phyloP scores from a whole-genome alignment of 768 basidiomycete genomes.

The Termitomyces sp. region DNA sequence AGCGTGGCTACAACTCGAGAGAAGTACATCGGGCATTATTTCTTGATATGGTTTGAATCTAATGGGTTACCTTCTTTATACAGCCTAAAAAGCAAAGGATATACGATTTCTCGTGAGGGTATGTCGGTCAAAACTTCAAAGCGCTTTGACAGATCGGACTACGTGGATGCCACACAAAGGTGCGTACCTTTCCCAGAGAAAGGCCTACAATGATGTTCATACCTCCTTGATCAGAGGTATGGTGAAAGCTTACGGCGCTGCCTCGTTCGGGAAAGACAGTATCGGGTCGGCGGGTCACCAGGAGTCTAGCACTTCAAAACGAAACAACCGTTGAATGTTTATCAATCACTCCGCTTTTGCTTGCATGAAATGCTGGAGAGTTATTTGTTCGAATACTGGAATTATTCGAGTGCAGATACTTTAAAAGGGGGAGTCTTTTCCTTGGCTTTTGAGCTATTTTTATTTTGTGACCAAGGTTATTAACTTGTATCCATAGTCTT shows the following conservation, averaged over 20 bases:
- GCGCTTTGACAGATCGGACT: slow-evolving; percentile 54
- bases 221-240: slow-evolving; percentile 33
- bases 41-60: background rate
- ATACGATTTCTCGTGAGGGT: slow-evolving; percentile 52
- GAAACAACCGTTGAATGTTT: background rate
- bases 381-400: too few species aligned
- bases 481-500: background rate
- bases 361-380: too few species aligned
- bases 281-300: background rate
- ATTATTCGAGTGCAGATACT: background rate
- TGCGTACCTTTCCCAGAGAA: slow-evolving; percentile 19
- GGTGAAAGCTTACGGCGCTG: slow-evolving; percentile 43
- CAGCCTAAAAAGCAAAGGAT: slow-evolving; percentile 44
- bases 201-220: background rate
- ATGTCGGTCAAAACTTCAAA: slow-evolving; percentile 61
- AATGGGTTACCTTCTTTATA: background rate
- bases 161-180: slow-evolving; percentile 73
- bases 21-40: slow-evolving; percentile 30
- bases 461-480: background rate
- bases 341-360: too few species aligned
- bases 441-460: background rate
- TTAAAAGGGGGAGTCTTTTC: background rate
- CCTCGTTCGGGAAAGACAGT: slow-evolving; percentile 32
- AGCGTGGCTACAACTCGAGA: slow-evolving; percentile 46
- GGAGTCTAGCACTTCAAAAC: background rate